phyloP scores from a whole-genome alignment of 306 rosid genomes.

The Datisca glomerata region DNA sequence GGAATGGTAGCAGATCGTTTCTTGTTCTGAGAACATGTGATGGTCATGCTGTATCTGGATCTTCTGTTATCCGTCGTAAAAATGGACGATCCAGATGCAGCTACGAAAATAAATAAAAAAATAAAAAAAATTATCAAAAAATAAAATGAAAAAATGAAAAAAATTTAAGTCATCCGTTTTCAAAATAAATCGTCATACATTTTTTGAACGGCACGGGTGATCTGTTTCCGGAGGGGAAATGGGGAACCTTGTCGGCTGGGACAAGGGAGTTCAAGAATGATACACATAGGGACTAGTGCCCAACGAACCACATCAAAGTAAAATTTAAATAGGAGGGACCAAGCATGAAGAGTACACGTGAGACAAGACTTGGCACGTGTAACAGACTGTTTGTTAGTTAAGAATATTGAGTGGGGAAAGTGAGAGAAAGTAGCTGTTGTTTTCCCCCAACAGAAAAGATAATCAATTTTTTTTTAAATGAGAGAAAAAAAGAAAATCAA shows the following conservation, averaged over 20 bases:
- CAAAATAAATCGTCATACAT: too few relatives aligned
- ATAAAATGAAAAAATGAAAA: neutral
- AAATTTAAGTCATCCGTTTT: too few relatives aligned
- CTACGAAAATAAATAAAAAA: too few relatives aligned
- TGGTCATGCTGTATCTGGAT: too few relatives aligned
- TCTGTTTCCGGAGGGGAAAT: neutral
- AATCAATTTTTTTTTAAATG: neutral
- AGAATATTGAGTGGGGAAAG: neutral
- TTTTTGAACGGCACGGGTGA: too few relatives aligned
- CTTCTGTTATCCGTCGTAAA: too few relatives aligned
- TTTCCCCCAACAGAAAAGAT: neutral
- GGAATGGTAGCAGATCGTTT: too few relatives aligned
- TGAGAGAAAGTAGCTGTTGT: neutral
- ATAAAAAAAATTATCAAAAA: too few relatives aligned
- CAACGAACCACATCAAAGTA: neutral
- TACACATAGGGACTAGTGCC: neutral
- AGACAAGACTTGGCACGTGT: neutral
- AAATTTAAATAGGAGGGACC: neutral
- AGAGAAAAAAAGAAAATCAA: neutral
- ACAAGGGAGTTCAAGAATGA: neutral
- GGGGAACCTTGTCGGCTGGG: neutral
- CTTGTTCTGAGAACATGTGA: too few relatives aligned
- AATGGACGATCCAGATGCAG: too few relatives aligned
- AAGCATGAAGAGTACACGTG: constrained; percentile 1
- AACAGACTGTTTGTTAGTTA: neutral